phyloP scores from a whole-genome alignment of 495 filamentous ascomycete genomes.

The Arthonia radiata region DNA sequence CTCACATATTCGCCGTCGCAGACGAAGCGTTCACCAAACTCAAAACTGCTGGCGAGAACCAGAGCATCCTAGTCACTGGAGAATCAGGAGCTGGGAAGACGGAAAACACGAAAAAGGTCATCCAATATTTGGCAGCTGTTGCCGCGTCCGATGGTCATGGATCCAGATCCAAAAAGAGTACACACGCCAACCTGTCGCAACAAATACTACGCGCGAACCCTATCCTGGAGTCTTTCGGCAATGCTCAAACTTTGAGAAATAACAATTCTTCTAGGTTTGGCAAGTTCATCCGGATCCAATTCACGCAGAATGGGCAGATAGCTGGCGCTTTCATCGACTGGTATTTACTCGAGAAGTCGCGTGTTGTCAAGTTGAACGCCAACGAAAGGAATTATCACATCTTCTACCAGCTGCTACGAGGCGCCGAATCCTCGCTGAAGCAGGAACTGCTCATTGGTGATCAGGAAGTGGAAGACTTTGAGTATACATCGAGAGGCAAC shows the following conservation, averaged over 20 bases:
- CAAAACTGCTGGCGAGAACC: conserved; percentile 83
- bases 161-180: conserved; percentile 34
- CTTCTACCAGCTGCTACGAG: conserved; percentile 85
- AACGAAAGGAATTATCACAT: conserved; percentile 92
- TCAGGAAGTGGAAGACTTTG: conserved; percentile 59
- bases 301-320: conserved; percentile 73
- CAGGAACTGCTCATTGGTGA: conserved; percentile 50
- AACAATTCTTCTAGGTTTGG: conserved; percentile 98
- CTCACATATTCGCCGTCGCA: conserved; percentile 96
- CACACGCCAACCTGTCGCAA: conserved; percentile 75
- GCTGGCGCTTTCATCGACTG: conserved; percentile 94
- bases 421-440: conserved; percentile 47
- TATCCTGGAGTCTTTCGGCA: conserved; percentile 94
- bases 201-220: conserved; percentile 94
- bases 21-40: conserved; percentile 91
- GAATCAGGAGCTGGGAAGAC: conserved; percentile 98
- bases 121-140: conserved; percentile 91
- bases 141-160: conserved; percentile 45
- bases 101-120: conserved; percentile 98
- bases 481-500: conserved; percentile 76
- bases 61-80: conserved; percentile 93
- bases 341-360: conserved; percentile 92
- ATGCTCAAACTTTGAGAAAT: conserved; percentile 91
- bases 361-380: conserved; percentile 66
- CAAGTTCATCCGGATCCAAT: conserved; percentile 97